Evolutionary conservation across 2,329 filamentous ascomycete genomes (phyloP), one percentile per base, ranked within the genome.

Genomic region (Penicillium sp.): DNA sequence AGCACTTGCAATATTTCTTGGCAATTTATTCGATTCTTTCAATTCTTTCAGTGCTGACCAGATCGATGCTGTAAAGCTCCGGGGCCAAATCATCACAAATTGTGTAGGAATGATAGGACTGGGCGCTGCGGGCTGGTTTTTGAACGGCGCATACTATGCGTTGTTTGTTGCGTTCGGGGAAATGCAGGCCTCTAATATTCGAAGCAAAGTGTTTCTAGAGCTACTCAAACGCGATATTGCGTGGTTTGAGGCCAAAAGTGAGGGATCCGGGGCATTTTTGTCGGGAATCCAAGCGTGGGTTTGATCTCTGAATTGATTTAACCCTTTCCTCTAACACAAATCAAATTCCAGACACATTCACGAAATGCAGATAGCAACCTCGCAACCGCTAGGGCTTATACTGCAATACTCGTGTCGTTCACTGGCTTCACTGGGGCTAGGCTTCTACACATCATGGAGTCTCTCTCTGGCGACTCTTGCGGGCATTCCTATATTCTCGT

Each of bases 161-260:
- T 70, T 83, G 0, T 97, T 92, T 85, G 77, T 93, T 29, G 69
- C 82, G 0, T 94, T 94, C 69, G 90, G 92, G 13, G 92, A 97
- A 70, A 65, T 90, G 2, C 90, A 96, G 61, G 90, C 88, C 0
- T 82, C 81, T 30, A 82, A 74, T 43, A 85, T 85, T 7, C 82
- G 91, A 5, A 76, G 80, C 14, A 76, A 74, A 5, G 73, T 94
- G 2, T 96, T 96, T 66, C 64, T 75, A 1, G 81, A 81, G 2
- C 75, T 97, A 34, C 69, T 96, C n/a, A 73, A 77, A 6, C 90
- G 87, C 66, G 84, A 93, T 11, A 83, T 94, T 67, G 79, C 81
- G 42, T 97, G 92, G 91, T 96, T 90, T 66, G 91, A 97, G 68
- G 77, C 79, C 16, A 81, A 86, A 47, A 78, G 83, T 35, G 84